Percentiles rank a stretch among this genome's conserved stretches.
phyloP scores from a whole-genome alignment of 148 eudicot genomes.

The Linanthus parryae region DNA sequence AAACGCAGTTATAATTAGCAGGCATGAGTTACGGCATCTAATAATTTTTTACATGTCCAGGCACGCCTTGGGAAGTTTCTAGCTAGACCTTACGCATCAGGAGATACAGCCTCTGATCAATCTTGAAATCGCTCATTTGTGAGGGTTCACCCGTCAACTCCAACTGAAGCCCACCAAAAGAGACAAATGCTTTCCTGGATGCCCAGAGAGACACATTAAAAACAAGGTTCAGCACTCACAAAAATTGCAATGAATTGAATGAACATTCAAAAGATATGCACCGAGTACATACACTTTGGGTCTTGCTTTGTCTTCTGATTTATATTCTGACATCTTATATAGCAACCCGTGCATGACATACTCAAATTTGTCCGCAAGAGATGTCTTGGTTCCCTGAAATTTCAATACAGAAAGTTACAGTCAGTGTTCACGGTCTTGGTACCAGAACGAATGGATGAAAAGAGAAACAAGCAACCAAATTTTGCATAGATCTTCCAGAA shows the following conservation, averaged over 20 bases:
- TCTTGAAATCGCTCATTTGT: constrained; percentile 41
- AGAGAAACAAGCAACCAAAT: too few species aligned
- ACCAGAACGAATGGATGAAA: too few species aligned
- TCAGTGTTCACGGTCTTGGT: too few species aligned
- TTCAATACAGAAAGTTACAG: not conserved
- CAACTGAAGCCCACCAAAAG: constrained; percentile 84
- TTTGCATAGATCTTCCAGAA: too few species aligned
- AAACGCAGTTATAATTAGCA: too few species aligned
- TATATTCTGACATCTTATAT: constrained; percentile 57
- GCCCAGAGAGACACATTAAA: not conserved
- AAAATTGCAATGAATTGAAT: not conserved
- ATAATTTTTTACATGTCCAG: too few species aligned
- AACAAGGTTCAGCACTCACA: not conserved
- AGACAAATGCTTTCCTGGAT: constrained; percentile 56
- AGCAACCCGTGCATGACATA: constrained; percentile 88
- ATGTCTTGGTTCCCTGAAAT: constrained; percentile 62
- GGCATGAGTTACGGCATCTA: too few species aligned
- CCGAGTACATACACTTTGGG: constrained; percentile 41
- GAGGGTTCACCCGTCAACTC: constrained; percentile 56
- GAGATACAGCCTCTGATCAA: constrained; percentile 64
- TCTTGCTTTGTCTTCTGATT: constrained; percentile 17
- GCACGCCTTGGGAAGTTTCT: too few species aligned
- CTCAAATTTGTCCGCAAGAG: constrained; percentile 88
- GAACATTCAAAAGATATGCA: not conserved
- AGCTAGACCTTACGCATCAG: constrained; percentile 66